A percentile compares a stretch with the other conserved stretches of the same genome.
Evolutionary conservation across 2,329 filamentous ascomycete genomes (phyloP).

Genomic region (Aspergillus clavatus): DNA sequence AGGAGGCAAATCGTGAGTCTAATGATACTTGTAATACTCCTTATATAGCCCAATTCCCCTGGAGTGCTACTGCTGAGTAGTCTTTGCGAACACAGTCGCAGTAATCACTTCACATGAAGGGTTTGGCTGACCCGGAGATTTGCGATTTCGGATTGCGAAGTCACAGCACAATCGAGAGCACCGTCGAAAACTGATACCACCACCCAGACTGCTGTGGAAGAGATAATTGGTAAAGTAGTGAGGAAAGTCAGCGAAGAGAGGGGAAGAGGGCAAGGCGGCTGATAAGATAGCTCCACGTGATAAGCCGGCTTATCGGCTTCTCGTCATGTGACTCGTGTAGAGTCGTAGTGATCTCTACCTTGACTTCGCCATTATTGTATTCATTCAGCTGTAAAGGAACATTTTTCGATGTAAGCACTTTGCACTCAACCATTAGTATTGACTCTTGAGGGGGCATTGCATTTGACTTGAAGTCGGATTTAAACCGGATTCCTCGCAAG

Average conservation of each 20-base stretch:
- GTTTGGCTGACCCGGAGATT: not conserved
- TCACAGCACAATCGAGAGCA: not conserved
- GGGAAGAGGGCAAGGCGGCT: not conserved
- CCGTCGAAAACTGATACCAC: not conserved
- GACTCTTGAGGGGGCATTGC: no score
- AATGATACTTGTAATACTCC: no score
- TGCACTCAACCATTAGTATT: no score
- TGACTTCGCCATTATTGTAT: no score
- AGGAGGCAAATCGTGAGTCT: no score
- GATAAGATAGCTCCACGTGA: not conserved
- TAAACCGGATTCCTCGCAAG: no score
- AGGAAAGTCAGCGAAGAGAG: not conserved
- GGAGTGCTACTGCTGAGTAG: not conserved
- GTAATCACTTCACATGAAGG: not conserved
- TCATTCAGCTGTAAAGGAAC: no score
- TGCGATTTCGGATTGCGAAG: not conserved
- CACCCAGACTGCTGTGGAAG: not conserved
- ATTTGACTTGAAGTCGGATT: no score
- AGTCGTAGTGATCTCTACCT: no score
- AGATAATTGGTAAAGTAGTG: not conserved
- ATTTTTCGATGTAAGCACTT: no score
- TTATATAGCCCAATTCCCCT: not conserved
- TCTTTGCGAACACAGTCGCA: not conserved
- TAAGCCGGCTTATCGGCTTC: not conserved
- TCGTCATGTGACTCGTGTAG: not conserved